Conservation (phyloP, 2,329 filamentous ascomycete genomes). For the Dothistroma septosporum region DNA sequence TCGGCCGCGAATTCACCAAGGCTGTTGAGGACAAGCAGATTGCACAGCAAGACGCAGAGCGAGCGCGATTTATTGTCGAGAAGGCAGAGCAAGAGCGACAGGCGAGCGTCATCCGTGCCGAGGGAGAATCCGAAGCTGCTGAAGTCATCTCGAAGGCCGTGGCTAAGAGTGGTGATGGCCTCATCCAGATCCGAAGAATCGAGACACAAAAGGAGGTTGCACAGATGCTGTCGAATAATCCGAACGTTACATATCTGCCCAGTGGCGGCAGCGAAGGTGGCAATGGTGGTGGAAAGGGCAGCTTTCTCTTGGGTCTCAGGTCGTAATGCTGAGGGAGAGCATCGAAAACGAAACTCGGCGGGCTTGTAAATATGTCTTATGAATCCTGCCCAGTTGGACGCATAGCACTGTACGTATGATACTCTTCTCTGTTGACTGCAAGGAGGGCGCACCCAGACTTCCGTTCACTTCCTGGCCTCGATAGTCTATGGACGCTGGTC, state of each 20-base stretch:
- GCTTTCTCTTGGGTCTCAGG: conserved; percentile 64
- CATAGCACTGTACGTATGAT: conserved; percentile 11
- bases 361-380: conserved; percentile 11
- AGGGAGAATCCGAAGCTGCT: conserved; percentile 95
- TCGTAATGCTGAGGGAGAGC: conserved; percentile 34
- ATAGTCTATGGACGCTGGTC: not conserved
- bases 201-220: conserved; percentile 97
- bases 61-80: conserved; percentile 96
- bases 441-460: not conserved
- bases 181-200: conserved; percentile 94
- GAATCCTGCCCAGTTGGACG: conserved; percentile 1
- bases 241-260: conserved; percentile 93
- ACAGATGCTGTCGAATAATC: conserved; percentile 79
- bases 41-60: conserved; percentile 96
- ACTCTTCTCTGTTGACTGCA: conserved; percentile 14
- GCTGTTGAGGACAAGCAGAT: conserved; percentile 99
- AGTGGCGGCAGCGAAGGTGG: conserved; percentile 56
- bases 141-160: conserved; percentile 94
- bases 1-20: conserved; percentile 97
- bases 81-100: conserved; percentile 98
- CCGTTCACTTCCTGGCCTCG: not conserved
- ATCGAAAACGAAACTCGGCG: not conserved
- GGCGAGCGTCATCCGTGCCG: conserved; percentile 95
- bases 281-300: conserved; percentile 50
- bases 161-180: conserved; percentile 84